These are phyloP conservation scores for Alternaria postmessia DNA, from an alignment of 2,329 filamentous ascomycete genomes.

Conservation along the genomic window DNA sequence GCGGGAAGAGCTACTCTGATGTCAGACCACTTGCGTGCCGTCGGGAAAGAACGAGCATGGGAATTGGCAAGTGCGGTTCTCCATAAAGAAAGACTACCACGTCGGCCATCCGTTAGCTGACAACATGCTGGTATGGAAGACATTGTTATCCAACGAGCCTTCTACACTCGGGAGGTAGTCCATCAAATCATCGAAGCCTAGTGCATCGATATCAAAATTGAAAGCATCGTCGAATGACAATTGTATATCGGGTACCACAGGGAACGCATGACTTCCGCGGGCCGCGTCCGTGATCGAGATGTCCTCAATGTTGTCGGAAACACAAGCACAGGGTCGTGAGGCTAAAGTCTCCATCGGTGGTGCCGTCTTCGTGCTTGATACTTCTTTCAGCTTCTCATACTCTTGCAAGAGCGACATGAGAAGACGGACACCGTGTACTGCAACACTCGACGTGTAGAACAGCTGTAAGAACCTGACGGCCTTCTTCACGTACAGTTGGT, in stretches of 20 bases:
- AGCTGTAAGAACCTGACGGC: conserved; percentile 44
- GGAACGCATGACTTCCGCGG: background rate
- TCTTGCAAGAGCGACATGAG: conserved; percentile 48
- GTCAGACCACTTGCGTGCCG: background rate
- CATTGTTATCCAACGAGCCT: conserved; percentile 32
- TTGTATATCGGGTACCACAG: conserved; percentile 8
- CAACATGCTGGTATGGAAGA: conserved; percentile 31
- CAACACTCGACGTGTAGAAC: conserved; percentile 29
- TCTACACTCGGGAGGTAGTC: conserved; percentile 31
- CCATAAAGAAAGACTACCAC: background rate
- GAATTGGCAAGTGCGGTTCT: background rate
- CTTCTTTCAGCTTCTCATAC: conserved; percentile 32
- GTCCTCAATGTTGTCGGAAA: conserved; percentile 16
- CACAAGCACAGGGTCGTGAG: conserved; percentile 2
- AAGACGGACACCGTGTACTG: conserved; percentile 50
- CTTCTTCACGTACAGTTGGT: conserved; percentile 41
- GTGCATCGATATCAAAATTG: conserved; percentile 38
- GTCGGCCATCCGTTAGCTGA: background rate
- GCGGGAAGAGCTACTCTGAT: background rate
- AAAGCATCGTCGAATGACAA: conserved; percentile 25
- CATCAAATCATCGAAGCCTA: conserved; percentile 38
- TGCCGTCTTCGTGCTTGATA: conserved; percentile 8
- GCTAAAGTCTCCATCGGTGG: background rate
- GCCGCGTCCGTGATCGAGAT: conserved; percentile 17
- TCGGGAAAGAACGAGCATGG: background rate